Base-by-base conservation (phyloP, 257 asterid genomes). In the Scutellaria galericulata region DNA sequence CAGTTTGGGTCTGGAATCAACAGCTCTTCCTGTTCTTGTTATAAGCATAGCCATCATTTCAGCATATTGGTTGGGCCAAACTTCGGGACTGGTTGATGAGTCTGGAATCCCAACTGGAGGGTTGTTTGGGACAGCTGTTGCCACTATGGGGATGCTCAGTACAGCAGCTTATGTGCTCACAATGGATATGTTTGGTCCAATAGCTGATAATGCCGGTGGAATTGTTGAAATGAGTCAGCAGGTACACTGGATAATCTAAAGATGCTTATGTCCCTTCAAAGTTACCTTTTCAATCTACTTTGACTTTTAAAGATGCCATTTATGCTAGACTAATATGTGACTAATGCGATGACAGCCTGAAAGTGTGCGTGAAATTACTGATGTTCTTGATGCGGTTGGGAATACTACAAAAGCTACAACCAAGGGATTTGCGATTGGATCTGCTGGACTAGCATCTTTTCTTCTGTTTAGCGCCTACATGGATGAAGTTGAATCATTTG, bases 121-220 rank as follows among this genome's bases (percentile, higher is more conserved):
- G 52, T 83, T 95, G 87, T 95, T 95, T 83, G 99, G 99, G 68
- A 95, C 99, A 46, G 99, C 99, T 80, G 99, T 95, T 65, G 99
- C 99, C 44, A 95, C 99, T 7, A 95, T 95, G 99, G 98, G 99
- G 64, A 95, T 95, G 99, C 93, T 95, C 77, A 95, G 99, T 75
- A 95, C 99, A 5, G 99, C 99, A 69, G 99, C 98, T 73, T 95
- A 95, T 79, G 97, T 95, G 70, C 95, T 95, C 59, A 95, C 98
- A 37, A 95, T 95, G 99, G 99, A 95, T 81, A 95, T 95, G 99
- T 95, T 95, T 87, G 99, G 99, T 77, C 99, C 99, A 51, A 95
- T 95, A 78, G 99, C 98, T 79, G 99, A 95, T 86, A 95, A 95
- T 88, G 98, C 99, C 10, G 99, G 99, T 78, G 99, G 99, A 77